phyloP scores from a whole-genome alignment of 1,284 basidiomycete species.

The Trametes sp. region DNA sequence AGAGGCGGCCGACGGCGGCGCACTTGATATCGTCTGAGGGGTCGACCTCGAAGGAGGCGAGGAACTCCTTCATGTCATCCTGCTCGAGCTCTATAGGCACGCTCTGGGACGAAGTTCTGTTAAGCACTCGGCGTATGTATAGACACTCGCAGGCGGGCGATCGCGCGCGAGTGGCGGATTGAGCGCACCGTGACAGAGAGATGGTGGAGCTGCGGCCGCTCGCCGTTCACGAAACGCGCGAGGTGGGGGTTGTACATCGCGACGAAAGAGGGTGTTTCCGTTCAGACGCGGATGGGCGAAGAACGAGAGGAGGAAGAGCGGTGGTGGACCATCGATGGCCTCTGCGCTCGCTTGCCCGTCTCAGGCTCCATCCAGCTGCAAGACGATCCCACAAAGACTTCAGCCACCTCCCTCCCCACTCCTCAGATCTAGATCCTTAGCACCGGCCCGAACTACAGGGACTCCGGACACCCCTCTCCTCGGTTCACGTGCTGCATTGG shows the following conservation, averaged over 20 bases:
- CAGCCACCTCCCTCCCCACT: not conserved
- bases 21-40: constrained; percentile 21
- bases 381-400: not conserved
- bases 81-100: constrained; percentile 20
- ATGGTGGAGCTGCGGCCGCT: constrained; percentile 22
- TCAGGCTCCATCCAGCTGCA: not conserved
- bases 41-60: constrained; percentile 18
- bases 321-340: constrained; percentile 13
- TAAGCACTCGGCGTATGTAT: no score
- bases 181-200: constrained; percentile 23
- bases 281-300: not conserved
- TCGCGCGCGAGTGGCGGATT: constrained; percentile 2
- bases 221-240: constrained; percentile 23
- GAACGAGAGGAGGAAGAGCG: not conserved
- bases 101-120: constrained; percentile 10
- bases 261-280: not conserved
- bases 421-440: not conserved
- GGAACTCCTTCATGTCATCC: constrained; percentile 18
- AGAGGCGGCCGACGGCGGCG: constrained; percentile 22
- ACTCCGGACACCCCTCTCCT: constrained; percentile 17
- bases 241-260: constrained; percentile 22
- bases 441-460: not conserved
- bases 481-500: constrained; percentile 6
- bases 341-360: not conserved
- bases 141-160: no score